Base-by-base conservation (phyloP, 768 basidiomycete species). In the Lactarius psammicola region DNA sequence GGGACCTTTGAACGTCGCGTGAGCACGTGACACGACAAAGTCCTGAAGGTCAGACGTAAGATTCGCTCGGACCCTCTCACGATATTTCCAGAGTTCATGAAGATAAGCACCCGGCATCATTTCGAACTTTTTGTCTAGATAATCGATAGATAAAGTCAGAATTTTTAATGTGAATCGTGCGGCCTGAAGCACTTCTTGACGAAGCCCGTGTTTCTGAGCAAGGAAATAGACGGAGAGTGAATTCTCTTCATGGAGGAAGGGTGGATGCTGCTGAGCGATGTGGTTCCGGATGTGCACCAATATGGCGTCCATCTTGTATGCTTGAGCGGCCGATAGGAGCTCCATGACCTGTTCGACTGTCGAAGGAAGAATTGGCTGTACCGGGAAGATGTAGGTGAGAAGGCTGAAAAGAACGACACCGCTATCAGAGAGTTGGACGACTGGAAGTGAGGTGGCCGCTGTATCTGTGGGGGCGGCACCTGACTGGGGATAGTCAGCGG, bases 1-100 rank as follows among this genome's bases (percentile, higher is more conserved):
- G 15, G 46, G n/a, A 7, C 18, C 2, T 3, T 23, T 18, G 9
- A 51, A 11, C 10, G 6, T 18, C 3, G 0, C 15, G 20, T 2
- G 30, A 0, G 18, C 51, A 7, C 30, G 36, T n/a, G 36, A 59
- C 5, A 20, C 7, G 18, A 11, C 18, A 20, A 59, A 59, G 2
- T 26, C 34, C 15, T 15, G 2, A 0, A 63, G 34, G 13, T 57
- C 44, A 3, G 18, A n/a, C 15, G n/a, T 13, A 28, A 65, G 40
- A 30, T 28, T 54, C 2, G 17, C 10, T 40, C 38, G 28, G 42
- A 59, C 57, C 20, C 38, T 42, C 18, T 26, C 1, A 5, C 42
- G 38, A 54, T 59, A 64, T 42, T 59, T 59, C 58, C 63, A 64
- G 31, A 64, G 63, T 54, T 59, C 57, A 6, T 59, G 51, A 6